phyloP scores from a whole-genome alignment of 768 basidiomycete species.

The Pulveroboletus sp. region DNA sequence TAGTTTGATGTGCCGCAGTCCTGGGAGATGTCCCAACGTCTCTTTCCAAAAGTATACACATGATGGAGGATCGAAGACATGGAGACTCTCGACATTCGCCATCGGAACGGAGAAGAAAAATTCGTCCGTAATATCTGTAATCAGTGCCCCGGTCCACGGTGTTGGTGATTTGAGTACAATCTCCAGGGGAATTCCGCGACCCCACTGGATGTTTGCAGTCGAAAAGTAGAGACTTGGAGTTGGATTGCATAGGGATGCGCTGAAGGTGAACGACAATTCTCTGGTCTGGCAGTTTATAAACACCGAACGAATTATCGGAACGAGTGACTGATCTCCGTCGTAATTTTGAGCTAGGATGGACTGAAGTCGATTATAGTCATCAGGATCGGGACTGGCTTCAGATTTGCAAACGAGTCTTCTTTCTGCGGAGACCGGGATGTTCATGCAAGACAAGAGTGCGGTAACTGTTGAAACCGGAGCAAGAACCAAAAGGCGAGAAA shows the following conservation, averaged over 20 bases:
- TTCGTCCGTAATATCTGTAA: not conserved
- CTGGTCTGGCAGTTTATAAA: too few relatives aligned
- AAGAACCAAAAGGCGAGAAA: constrained; percentile 1
- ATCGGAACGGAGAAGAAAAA: constrained; percentile 2
- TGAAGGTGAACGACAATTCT: too few relatives aligned
- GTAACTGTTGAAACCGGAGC: constrained; percentile 7
- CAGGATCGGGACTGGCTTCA: not conserved
- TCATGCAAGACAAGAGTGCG: constrained; percentile 2
- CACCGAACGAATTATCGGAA: too few relatives aligned
- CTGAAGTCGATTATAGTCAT: not conserved
- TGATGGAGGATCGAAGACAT: not conserved
- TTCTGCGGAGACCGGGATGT: not conserved
- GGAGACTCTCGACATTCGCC: not conserved
- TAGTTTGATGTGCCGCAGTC: constrained; percentile 2
- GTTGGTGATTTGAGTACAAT: too few relatives aligned
- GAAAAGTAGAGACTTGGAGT: too few relatives aligned
- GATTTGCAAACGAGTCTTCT: not conserved
- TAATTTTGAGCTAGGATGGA: constrained; percentile 1
- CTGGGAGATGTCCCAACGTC: not conserved
- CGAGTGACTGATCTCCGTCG: too few relatives aligned
- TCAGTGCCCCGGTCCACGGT: not conserved
- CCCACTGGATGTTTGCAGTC: too few relatives aligned
- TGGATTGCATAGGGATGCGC: too few relatives aligned
- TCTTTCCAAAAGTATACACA: constrained; percentile 2
- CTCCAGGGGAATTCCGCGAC: constrained; percentile 2